Percentiles rank a stretch among this genome's conserved stretches.
phyloP scores from a whole-genome alignment of 2,329 filamentous ascomycete species.

The Alternaria brassicicola region DNA sequence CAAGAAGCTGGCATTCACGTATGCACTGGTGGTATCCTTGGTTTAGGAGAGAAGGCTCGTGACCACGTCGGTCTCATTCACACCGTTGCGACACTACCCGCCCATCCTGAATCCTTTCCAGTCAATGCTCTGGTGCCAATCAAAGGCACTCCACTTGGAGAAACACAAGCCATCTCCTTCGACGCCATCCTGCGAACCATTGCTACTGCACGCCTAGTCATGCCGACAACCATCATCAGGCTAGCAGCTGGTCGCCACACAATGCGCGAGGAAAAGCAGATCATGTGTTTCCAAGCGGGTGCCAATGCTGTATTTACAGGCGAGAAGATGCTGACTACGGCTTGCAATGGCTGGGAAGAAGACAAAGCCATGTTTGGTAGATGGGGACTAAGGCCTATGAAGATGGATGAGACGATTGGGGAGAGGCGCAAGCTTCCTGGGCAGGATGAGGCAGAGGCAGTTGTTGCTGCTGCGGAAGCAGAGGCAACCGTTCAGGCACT shows the following conservation, averaged over 20 bases:
- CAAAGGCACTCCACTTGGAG: constrained; percentile 83
- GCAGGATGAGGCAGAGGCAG: constrained; percentile 16
- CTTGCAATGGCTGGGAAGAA: constrained; percentile 89
- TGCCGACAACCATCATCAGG: constrained; percentile 85
- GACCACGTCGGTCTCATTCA: constrained; percentile 85
- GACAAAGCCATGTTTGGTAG: constrained; percentile 81
- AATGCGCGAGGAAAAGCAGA: constrained; percentile 87
- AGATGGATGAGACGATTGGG: constrained; percentile 44
- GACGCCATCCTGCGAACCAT: constrained; percentile 81
- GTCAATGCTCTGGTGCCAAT: constrained; percentile 92
- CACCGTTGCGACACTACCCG: constrained; percentile 79
- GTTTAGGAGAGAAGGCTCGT: constrained; percentile 76
- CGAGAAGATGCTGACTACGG: constrained; percentile 94
- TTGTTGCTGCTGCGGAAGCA: constrained; percentile 17
- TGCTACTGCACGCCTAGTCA: constrained; percentile 79
- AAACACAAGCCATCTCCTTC: constrained; percentile 73
- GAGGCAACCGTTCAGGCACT: constrained; percentile 10
- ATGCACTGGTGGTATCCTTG: constrained; percentile 87
- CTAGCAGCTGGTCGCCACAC: constrained; percentile 84
- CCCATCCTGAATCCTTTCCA: constrained; percentile 87
- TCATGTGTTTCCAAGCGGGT: constrained; percentile 86
- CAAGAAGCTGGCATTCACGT: constrained; percentile 87
- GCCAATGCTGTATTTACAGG: constrained; percentile 95
- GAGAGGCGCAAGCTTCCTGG: constrained; percentile 33
- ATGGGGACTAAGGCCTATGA: constrained; percentile 84